Base-by-base conservation (phyloP, 345 rosid species). In the Brassica nigra region DNA sequence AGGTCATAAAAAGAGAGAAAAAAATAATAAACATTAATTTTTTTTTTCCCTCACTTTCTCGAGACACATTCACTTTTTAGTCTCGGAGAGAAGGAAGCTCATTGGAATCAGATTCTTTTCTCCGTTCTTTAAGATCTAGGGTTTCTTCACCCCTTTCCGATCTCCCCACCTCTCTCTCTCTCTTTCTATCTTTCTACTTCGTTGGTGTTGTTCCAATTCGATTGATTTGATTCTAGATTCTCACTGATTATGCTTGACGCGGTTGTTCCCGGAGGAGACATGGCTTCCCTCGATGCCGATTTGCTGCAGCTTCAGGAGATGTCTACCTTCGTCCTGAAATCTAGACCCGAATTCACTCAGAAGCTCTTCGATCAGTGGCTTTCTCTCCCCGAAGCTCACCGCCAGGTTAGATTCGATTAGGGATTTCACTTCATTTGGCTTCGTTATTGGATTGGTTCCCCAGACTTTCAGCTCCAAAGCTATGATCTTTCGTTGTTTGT, bases 361-460 rank as follows among this genome's bases (percentile, higher is more conserved):
- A 85, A 79, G 79, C 92, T 95, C 74, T 95, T 91, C 79, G 94
- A 91, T 62, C 96, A 90, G 88, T 93, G 99, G 99, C 96, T 95
- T 66, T 83, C 97, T 3, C 93, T 95, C 18, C 93, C 99, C 7
- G 98, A 95, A 29, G 83, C 95, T 76, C 84, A 85, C 73, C 91
- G 90, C 52, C 89, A 91, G 93, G 99, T 95, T 80, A 14, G 47
- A 27, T 64, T 33, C 58, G 8, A 68, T 52, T 42, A 8, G 49
- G 6, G 42, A 8, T 58, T 58, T 16, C 49, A 4, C 44, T 33
- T 64, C 8, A 23, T 23, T 23, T 10, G 4, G 62, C 62, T 71
- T 28, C 63, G 1, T 65, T 30, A 23, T 37, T 16, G 6, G 57
- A 20, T 76, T 10, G 62, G 1, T 33, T 58, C 16, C 12, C 12